Base-by-base conservation (phyloP, 108 stramenopile species). In the Fistulifera solaris region DNA sequence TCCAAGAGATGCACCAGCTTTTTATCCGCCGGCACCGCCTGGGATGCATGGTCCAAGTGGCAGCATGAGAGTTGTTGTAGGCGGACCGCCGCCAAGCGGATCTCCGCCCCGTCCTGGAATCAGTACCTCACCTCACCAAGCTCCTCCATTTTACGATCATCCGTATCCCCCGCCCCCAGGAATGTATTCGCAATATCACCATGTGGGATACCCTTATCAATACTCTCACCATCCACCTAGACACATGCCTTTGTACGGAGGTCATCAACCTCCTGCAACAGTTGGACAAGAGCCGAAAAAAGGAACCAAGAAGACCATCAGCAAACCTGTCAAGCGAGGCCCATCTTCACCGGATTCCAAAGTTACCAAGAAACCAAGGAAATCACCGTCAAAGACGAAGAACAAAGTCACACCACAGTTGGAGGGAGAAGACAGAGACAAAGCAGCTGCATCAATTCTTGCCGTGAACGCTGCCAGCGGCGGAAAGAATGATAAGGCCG, bases 401-500 rank as follows among this genome's bases (percentile, higher is more conserved):
- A 73, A 76, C 27, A 60, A 52, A 10, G 66, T 65, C 38, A 62
- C 73, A 16, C 65, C 56, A 39, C 22, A 68, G 1, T 52, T 63
- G 35, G 72, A 76, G 35, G 57, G 58, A 28, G 75, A 50, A 7
- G 80, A 81, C 21, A 59, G 68, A 0, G 64, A 77, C 51, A 77
- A 74, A 46, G 68, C 73, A 14, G 80, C 80, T 28, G 75, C 65
- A 26, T 63, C 75, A 0, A 81, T 77, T 23, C 45, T 62, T 27
- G 75, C 80, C 27, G 74, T 77, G 27, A 76, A 77, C 54, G 43
- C 54, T 58, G 80, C 77, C 21, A 71, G 70, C 58, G 77, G 71
- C 24, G 75, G 77, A 35, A 80, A 70, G 54, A 81, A 83, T 48
- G 73, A 86, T 47, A 77, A 76, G 56, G 83, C 76, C 46, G 83